Conservation (phyloP, 2,329 filamentous ascomycete species). For the Trichophyton benhamiae region DNA sequence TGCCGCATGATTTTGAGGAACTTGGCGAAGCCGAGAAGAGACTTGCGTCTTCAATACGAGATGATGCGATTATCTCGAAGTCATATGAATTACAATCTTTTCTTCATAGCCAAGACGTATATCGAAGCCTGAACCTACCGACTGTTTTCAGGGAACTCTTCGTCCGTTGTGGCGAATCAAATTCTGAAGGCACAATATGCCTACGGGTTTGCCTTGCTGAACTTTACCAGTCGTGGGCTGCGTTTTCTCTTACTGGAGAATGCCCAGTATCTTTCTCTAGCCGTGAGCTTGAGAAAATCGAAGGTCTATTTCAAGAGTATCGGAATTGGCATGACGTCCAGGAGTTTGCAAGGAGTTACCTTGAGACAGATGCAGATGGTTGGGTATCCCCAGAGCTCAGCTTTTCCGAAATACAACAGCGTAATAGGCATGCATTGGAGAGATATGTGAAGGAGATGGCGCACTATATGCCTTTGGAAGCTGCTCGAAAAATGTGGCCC, state of each 20-base stretch:
- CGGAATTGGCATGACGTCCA: conserved; percentile 6
- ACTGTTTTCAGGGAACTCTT: conserved; percentile 2
- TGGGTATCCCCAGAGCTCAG: conserved; percentile 25
- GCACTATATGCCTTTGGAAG: background rate
- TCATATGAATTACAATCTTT: conserved; percentile 29
- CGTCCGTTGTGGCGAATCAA: conserved; percentile 13
- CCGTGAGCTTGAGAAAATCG: conserved; percentile 4
- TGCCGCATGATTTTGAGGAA: conserved; percentile 11
- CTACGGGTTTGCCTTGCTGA: conserved; percentile 21
- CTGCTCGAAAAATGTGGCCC: background rate
- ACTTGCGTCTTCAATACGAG: background rate
- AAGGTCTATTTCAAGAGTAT: conserved; percentile 7
- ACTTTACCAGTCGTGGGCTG: conserved; percentile 11
- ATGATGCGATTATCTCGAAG: conserved; percentile 14
- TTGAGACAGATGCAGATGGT: conserved; percentile 26
- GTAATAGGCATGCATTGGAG: background rate
- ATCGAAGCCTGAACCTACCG: conserved; percentile 16
- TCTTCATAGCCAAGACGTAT: conserved; percentile 30
- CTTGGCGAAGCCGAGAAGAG: conserved; percentile 9
- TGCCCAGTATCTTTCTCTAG: conserved; percentile 1
- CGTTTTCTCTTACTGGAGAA: background rate
- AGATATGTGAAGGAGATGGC: background rate
- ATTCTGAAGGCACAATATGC: conserved; percentile 19
- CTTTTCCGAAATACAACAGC: conserved; percentile 1
- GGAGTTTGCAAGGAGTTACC: conserved; percentile 16